phyloP scores from a whole-genome alignment of 805 yeast genomes.

The Wickerhamomyces hampshirensis region DNA sequence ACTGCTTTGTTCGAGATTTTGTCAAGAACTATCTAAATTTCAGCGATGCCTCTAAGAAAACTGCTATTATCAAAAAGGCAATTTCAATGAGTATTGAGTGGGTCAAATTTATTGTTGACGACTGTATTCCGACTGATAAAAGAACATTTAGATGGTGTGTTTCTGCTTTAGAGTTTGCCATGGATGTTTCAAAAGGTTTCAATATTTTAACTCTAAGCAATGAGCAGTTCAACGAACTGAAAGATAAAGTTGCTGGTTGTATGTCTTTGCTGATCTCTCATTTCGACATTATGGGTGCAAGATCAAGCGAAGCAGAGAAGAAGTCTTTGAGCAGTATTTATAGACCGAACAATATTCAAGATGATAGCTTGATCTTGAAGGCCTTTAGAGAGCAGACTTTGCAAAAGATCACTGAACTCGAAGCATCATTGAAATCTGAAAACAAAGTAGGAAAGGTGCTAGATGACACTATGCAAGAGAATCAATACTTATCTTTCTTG shows the following conservation, averaged over 20 bases:
- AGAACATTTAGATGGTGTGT: slow-evolving; percentile 96
- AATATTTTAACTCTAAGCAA: slow-evolving; percentile 78
- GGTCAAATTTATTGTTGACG: slow-evolving; percentile 91
- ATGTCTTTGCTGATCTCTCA: slow-evolving; percentile 91
- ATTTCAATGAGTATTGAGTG: slow-evolving; percentile 79
- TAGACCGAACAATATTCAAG: slow-evolving; percentile 43
- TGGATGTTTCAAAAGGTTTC: slow-evolving; percentile 89
- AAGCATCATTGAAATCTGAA: slow-evolving; percentile 39
- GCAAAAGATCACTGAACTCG: slow-evolving; percentile 61
- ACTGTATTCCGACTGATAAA: slow-evolving; percentile 87
- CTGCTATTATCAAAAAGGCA: slow-evolving; percentile 64
- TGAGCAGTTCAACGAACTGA: slow-evolving; percentile 65
- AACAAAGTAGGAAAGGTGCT: slow-evolving; percentile 75
- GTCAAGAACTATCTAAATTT: slow-evolving; percentile 66
- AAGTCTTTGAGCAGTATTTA: slow-evolving; percentile 42
- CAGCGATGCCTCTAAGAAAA: slow-evolving; percentile 60
- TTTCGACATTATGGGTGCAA: slow-evolving; percentile 97
- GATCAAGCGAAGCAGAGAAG: slow-evolving; percentile 61
- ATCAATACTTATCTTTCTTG: slow-evolving; percentile 77
- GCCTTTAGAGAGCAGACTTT: slow-evolving; percentile 65
- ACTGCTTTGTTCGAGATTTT: slow-evolving; percentile 74
- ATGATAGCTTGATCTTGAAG: slow-evolving; percentile 46
- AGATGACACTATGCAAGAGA: slow-evolving; percentile 82
- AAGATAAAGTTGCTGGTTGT: slow-evolving; percentile 86
- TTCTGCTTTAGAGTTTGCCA: slow-evolving; percentile 89